Evolutionary conservation across 2,329 filamentous ascomycete species (phyloP), one percentile per base, ranked within the genome.

Genomic region (Colletotrichum scovillei): DNA sequence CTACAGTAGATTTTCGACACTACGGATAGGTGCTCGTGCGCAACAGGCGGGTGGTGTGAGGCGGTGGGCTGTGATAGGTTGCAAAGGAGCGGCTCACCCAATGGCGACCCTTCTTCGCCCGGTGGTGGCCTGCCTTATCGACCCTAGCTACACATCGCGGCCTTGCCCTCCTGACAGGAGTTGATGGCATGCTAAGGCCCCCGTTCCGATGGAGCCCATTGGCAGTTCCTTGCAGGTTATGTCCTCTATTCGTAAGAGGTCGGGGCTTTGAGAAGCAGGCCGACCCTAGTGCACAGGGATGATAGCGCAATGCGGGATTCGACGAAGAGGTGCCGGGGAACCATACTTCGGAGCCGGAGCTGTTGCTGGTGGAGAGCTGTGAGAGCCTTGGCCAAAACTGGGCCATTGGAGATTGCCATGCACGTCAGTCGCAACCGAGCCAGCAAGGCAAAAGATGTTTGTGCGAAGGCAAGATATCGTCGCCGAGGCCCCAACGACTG

Each of bases 271-370:
- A 28, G 67, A 42, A 30, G 60, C 60, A 73, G 60, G 52, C 32
- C 46, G 55, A 66, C 55, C 71, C 71, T 59, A 35, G 71, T 32
- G 30, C 5, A 19, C 71, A 73, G 38, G 71, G 71, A 71, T 73
- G 49, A 73, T 73, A 73, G 71, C 71, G 71, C 71, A 73, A 73
- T 71, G 71, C 63, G 71, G 67, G 67, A 70, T 62, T 73, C 49
- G 56, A 73, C 71, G 19, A 55, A 55, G 49, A 65, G 55, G 60
- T 66, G 67, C 71, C 67, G 67, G 62, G 60, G 71, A 55, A 70
- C 55, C 67, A 71, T 32, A 62, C 12, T 56, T 70, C 55, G 53
- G 56, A 65, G 59, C 67, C 59, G 59, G 53, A 42, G 49, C 30
- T 30, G 60, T 49, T 14, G 32, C 52, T 16, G 63, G 62, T 35